Conservation (phyloP, 306 rosid genomes). For the Prosopis cineraria region DNA sequence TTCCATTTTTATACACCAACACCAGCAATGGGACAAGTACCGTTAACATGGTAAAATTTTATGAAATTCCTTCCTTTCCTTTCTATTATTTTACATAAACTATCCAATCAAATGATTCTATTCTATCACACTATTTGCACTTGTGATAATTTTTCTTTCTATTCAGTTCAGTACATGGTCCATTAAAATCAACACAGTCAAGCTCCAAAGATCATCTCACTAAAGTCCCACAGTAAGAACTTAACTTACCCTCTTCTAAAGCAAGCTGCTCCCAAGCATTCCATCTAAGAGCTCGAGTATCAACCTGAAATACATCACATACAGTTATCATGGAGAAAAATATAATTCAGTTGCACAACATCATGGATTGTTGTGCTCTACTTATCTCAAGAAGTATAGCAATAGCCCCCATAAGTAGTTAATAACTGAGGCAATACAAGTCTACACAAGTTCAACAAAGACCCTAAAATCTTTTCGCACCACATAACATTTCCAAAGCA, state of each 20-base stretch:
- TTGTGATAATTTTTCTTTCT: constrained; percentile 15
- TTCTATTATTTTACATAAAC: background rate
- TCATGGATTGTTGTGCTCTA: background rate
- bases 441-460: background rate
- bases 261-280: constrained; percentile 91
- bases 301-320: constrained; percentile 73
- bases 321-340: constrained; percentile 27
- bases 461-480: constrained; percentile 24
- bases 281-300: constrained; percentile 75
- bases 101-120: constrained; percentile 19
- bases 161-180: constrained; percentile 18
- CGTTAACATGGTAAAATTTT: constrained; percentile 9
- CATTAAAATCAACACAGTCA: constrained; percentile 1
- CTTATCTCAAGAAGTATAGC: constrained; percentile 8
- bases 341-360: constrained; percentile 14
- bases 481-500: constrained; percentile 28
- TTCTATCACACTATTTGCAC: constrained; percentile 11
- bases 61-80: background rate
- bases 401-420: constrained; percentile 3
- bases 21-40: constrained; percentile 23
- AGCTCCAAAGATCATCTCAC: constrained; percentile 22
- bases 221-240: constrained; percentile 7
- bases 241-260: constrained; percentile 72
- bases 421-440: constrained; percentile 21
- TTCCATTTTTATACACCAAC: constrained; percentile 21